A percentile compares a stretch with the other conserved stretches of the same genome.
Evolutionary conservation across 345 rosid species (phyloP).

Genomic region (Noccaea bulbosa): DNA sequence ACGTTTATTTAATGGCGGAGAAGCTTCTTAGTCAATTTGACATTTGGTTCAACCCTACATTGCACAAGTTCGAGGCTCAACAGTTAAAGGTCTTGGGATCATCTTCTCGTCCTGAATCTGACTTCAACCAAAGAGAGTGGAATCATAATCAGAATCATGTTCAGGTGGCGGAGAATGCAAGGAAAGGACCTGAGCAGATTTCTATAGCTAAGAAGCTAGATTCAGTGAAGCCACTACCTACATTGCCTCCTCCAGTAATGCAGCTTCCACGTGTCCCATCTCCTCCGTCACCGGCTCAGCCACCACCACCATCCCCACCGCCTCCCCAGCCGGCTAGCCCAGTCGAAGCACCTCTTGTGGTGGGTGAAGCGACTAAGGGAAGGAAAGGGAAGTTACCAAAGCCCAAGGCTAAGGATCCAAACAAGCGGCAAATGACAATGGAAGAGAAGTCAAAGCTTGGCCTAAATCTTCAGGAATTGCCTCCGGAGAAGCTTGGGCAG

Average conservation of each 20-base stretch:
- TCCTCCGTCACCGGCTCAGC: constrained; percentile 30
- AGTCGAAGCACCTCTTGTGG: constrained; percentile 25
- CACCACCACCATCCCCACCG: constrained; percentile 3
- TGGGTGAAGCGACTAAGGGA: constrained; percentile 52
- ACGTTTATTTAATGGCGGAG: constrained; percentile 61
- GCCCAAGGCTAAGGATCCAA: constrained; percentile 85
- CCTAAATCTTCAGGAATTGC: constrained; percentile 70
- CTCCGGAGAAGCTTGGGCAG: constrained; percentile 83
- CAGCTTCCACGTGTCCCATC: constrained; percentile 24
- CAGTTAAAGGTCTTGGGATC: constrained; percentile 35
- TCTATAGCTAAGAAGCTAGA: constrained; percentile 44
- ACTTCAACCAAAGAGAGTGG: constrained; percentile 12
- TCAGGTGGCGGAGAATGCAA: constrained; percentile 27
- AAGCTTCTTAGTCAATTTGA: constrained; percentile 58
- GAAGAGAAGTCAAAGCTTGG: constrained; percentile 79
- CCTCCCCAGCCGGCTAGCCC: constrained; percentile 26
- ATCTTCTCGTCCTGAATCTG: constrained; percentile 35
- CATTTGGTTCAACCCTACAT: constrained; percentile 47
- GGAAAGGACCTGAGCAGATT: constrained; percentile 44
- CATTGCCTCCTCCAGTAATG: constrained; percentile 39
- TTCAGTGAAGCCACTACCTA: constrained; percentile 36
- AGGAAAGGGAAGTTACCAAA: constrained; percentile 55
- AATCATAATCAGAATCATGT: constrained; percentile 22
- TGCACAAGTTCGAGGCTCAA: constrained; percentile 41
- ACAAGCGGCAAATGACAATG: constrained; percentile 73